Evolutionary conservation across 768 basidiomycete genomes (phyloP).

Genomic region (Suillus spraguei): DNA sequence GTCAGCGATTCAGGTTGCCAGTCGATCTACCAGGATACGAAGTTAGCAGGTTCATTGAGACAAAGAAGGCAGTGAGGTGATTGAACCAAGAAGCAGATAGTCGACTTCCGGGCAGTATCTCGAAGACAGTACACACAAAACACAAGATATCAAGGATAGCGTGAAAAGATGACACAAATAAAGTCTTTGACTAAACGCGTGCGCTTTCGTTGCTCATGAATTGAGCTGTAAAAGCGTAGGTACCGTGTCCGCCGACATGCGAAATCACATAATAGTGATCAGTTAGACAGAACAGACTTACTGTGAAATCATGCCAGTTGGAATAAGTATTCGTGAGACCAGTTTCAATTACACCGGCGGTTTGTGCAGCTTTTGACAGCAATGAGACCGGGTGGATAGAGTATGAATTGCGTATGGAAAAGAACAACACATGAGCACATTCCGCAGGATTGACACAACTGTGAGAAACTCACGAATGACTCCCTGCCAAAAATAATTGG

Average conservation of each 20-base stretch:
- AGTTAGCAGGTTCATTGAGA: constrained; percentile 1
- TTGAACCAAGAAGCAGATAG: neutral
- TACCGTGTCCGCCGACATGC: neutral
- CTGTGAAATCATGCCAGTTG: constrained; percentile 79
- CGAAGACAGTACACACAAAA: neutral
- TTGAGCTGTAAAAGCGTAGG: neutral
- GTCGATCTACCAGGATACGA: constrained; percentile 55
- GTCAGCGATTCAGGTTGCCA: constrained; percentile 72
- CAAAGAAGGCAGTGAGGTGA: neutral
- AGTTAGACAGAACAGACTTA: constrained; percentile 34
- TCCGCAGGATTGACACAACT: neutral
- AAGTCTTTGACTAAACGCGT: neutral
- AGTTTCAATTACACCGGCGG: constrained; percentile 49
- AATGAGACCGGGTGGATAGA: neutral
- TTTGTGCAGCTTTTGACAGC: constrained; percentile 31
- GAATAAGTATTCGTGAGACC: constrained; percentile 63
- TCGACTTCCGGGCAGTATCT: neutral
- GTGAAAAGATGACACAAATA: neutral
- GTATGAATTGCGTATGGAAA: neutral
- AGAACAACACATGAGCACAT: constrained; percentile 1
- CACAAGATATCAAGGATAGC: neutral
- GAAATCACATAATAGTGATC: neutral
- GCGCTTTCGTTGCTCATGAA: neutral
- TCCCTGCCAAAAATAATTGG: constrained; percentile 82
- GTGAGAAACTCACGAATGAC: constrained; percentile 52